phyloP scores from a whole-genome alignment of 2,329 filamentous ascomycete species.

The Biscogniauxia sp. region DNA sequence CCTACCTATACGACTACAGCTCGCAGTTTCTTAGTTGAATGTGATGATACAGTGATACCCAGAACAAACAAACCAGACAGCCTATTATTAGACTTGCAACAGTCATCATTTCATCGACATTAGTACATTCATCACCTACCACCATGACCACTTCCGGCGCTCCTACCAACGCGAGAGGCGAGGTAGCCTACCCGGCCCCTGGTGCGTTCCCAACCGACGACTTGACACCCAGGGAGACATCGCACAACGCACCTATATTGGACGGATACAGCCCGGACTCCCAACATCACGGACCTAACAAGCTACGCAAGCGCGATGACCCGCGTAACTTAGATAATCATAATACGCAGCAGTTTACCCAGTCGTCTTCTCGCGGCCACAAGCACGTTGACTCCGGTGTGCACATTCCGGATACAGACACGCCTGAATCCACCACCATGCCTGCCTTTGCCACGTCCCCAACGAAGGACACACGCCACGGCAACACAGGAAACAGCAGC shows the following conservation, averaged over 20 bases:
- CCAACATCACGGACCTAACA: conserved; percentile 10
- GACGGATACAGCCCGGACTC: neutral
- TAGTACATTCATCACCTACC: neutral
- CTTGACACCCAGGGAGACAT: neutral
- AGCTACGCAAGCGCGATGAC: conserved; percentile 20
- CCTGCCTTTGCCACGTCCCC: too few relatives aligned
- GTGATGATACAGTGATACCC: too few relatives aligned
- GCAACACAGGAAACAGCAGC: neutral
- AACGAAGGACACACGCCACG: neutral
- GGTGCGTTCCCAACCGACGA: neutral
- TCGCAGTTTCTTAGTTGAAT: neutral
- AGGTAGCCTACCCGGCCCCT: neutral
- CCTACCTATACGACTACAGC: too few relatives aligned
- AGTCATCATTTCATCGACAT: too few relatives aligned
- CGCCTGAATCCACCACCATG: too few relatives aligned
- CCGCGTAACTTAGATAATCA: conserved; percentile 12
- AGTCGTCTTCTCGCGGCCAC: conserved; percentile 5
- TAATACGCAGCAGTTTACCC: neutral
- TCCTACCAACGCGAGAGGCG: neutral
- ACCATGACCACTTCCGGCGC: neutral
- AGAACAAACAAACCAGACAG: too few relatives aligned
- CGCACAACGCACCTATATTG: neutral
- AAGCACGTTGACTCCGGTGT: conserved; percentile 14
- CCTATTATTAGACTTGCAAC: too few relatives aligned
- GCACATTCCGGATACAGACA: neutral